Evolutionary conservation across 805 yeast genomes (phyloP).

Genomic region (Candida peoriensis): DNA sequence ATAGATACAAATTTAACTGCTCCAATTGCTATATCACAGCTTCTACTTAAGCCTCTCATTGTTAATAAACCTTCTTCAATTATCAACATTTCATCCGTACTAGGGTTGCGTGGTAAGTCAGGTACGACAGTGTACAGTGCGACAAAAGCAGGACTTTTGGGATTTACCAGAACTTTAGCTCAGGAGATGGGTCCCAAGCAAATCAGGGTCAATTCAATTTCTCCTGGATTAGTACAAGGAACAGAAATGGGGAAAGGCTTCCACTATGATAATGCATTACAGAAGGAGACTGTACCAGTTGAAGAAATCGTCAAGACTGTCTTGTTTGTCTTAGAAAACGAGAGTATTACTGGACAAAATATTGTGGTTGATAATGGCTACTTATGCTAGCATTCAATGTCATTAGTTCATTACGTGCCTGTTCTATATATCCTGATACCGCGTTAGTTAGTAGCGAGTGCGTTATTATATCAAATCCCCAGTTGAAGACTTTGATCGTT

Average conservation of each 20-base stretch:
- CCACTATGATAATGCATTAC: conserved; percentile 16
- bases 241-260: conserved; percentile 50
- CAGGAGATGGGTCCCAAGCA: conserved; percentile 47
- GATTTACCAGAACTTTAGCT: conserved; percentile 56
- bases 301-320: conserved; percentile 23
- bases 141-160: conserved; percentile 63
- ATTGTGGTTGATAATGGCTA: conserved; percentile 27
- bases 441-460: background rate
- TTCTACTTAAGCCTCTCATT: conserved; percentile 48
- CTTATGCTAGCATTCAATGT: conserved; percentile 8
- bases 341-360: conserved; percentile 27
- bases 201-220: conserved; percentile 57
- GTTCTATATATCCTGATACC: background rate
- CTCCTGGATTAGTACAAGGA: conserved; percentile 62
- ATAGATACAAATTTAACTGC: conserved; percentile 53
- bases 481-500: conserved; percentile 7
- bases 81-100: conserved; percentile 62
- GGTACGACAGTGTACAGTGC: conserved; percentile 70
- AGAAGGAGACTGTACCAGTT: conserved; percentile 13
- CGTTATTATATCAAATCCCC: conserved; percentile 3
- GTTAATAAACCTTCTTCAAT: conserved; percentile 33
- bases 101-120: conserved; percentile 41
- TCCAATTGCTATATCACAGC: conserved; percentile 54
- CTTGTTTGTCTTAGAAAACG: conserved; percentile 17
- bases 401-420: too few relatives aligned